phyloP scores from a whole-genome alignment of 2,329 filamentous ascomycete species.

The Aspergillus ruber region DNA sequence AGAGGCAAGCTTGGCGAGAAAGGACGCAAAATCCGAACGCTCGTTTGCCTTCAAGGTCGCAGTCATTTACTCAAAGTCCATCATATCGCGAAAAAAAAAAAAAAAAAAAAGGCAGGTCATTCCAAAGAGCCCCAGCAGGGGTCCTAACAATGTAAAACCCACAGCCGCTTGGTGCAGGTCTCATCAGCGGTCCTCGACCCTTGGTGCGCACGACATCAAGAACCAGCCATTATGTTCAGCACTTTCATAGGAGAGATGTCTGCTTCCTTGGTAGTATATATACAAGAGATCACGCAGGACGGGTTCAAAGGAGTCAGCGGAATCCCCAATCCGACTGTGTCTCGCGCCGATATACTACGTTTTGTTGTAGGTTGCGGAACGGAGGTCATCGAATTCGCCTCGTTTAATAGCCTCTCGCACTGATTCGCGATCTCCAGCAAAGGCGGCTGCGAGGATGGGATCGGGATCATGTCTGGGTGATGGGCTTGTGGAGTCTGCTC shows the following conservation, averaged over 20 bases:
- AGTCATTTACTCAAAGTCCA: conserved; percentile 12
- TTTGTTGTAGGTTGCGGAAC: conserved; percentile 1
- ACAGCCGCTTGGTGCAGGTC: conserved; percentile 6
- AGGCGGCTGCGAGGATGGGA: too few species aligned
- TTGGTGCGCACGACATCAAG: conserved; percentile 19
- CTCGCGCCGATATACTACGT: neutral
- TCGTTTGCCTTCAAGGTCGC: conserved; percentile 12
- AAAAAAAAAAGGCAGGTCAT: conserved; percentile 17
- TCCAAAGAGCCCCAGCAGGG: conserved; percentile 16
- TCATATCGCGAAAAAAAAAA: conserved; percentile 15
- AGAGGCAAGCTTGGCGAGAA: conserved; percentile 19
- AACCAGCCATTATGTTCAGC: conserved; percentile 16
- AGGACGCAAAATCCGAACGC: conserved; percentile 14
- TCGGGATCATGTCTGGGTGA: too few species aligned
- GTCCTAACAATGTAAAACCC: conserved; percentile 20
- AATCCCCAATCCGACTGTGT: conserved; percentile 1
- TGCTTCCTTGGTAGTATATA: conserved; percentile 15
- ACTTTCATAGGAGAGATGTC: conserved; percentile 9
- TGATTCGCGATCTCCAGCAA: conserved; percentile 1
- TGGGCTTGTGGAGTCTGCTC: too few species aligned
- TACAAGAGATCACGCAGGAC: conserved; percentile 15
- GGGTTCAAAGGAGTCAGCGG: neutral
- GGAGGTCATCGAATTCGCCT: conserved; percentile 1
- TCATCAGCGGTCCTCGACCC: conserved; percentile 3
- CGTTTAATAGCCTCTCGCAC: conserved; percentile 2